These are phyloP conservation scores for Fistulifera pelliculosa DNA, from an alignment of 108 stramenopile genomes.

Conservation along the genomic window DNA sequence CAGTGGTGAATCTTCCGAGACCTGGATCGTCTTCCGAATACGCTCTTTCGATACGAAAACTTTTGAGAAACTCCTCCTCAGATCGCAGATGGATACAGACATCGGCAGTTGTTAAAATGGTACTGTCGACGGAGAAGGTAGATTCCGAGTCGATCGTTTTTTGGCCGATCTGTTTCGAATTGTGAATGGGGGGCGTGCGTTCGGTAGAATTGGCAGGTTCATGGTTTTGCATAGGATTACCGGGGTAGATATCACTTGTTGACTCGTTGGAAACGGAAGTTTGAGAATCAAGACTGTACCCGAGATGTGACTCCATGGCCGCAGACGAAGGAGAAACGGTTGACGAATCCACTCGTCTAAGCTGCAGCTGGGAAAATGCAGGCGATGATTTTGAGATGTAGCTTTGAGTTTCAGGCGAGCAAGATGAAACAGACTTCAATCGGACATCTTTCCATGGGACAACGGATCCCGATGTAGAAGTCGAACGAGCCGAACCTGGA, in stretches of 20 bases:
- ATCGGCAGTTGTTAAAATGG: conserved; percentile 2
- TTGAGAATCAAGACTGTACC: no score
- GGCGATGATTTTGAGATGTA: neutral
- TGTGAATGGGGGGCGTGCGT: neutral
- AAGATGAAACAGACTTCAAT: neutral
- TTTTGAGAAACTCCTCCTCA: conserved; percentile 4
- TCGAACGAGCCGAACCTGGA: neutral
- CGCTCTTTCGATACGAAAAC: conserved; percentile 11
- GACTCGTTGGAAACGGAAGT: no score
- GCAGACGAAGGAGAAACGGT: no score
- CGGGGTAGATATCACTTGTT: no score
- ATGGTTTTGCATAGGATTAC: no score
- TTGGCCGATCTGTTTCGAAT: neutral
- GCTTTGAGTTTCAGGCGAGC: neutral
- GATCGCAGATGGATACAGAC: conserved; percentile 9
- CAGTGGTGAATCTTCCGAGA: conserved; percentile 23
- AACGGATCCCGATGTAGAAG: neutral
- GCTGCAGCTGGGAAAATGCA: neutral
- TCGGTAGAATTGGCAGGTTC: no score
- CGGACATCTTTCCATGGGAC: neutral
- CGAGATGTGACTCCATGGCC: no score
- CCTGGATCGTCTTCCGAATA: conserved; percentile 24
- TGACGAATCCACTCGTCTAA: neutral
- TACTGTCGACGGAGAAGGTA: conserved; percentile 1
- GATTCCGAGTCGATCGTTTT: neutral